Conservation (phyloP, 257 asterid species). For the Marsdenia floribunda region DNA sequence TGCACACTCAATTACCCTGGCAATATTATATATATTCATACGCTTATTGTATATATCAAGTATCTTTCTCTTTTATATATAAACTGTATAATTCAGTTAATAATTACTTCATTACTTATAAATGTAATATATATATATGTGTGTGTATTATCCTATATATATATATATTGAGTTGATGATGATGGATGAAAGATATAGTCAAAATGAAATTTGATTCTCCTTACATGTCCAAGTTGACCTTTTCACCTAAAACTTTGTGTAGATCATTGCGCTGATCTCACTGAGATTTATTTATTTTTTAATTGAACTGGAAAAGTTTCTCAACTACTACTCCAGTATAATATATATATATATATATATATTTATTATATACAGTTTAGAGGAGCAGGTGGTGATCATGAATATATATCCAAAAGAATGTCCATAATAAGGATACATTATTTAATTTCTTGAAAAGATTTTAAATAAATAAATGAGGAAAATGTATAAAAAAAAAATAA, state of each 20-base stretch:
- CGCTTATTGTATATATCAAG: too few relatives aligned
- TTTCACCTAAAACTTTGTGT: not conserved
- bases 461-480: slow-evolving; percentile 4
- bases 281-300: not conserved
- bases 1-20: not conserved
- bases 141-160: too few relatives aligned
- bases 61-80: too few relatives aligned
- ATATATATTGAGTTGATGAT: too few relatives aligned
- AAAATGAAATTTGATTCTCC: not conserved
- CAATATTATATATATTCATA: too few relatives aligned
- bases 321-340: not conserved
- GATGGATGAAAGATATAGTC: too few relatives aligned
- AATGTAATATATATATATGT: too few relatives aligned
- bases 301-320: not conserved
- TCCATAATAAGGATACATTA: not conserved
- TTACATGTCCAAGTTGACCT: not conserved
- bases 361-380: not conserved
- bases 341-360: too few relatives aligned
- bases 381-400: slow-evolving; percentile 2
- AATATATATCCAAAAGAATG: not conserved
- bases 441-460: not conserved
- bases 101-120: too few relatives aligned
- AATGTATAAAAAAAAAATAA: not conserved
- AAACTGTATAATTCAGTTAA: too few relatives aligned
- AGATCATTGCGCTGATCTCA: slow-evolving; percentile 4